These are phyloP conservation scores for Malus asiatica DNA, from an alignment of 306 rosid species.

Conservation along the genomic window DNA sequence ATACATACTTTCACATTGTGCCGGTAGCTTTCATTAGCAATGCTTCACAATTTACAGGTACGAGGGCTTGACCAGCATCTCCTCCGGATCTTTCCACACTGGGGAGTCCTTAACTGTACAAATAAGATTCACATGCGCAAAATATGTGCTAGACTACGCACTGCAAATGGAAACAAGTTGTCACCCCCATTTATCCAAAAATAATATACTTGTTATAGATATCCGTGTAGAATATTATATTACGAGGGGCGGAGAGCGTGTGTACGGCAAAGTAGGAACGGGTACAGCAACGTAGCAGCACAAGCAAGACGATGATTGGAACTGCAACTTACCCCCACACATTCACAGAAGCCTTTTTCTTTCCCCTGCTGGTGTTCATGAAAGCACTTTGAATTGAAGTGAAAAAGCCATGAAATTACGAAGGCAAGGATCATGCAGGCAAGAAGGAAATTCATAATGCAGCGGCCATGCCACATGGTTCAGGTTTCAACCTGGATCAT, in stretches of 20 bases:
- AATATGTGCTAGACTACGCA: not conserved
- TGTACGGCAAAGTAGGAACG: not conserved
- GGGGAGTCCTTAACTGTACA: not conserved
- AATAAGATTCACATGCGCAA: not conserved
- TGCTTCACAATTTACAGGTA: not conserved
- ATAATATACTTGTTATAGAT: not conserved
- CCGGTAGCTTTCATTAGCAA: not conserved
- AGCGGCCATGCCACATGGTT: constrained; percentile 37
- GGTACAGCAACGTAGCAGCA: not conserved
- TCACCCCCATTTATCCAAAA: not conserved
- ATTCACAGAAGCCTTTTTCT: not conserved
- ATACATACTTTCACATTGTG: not conserved
- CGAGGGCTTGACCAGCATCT: not conserved
- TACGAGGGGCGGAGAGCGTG: not conserved
- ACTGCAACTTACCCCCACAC: not conserved
- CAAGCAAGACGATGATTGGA: not conserved
- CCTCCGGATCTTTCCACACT: not conserved
- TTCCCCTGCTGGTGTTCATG: not conserved
- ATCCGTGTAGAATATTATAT: constrained; percentile 1
- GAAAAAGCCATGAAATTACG: constrained; percentile 47
- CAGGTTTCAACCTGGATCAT: constrained; percentile 27
- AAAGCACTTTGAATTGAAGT: constrained; percentile 43
- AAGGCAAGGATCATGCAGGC: constrained; percentile 45
- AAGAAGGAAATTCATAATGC: constrained; percentile 43
- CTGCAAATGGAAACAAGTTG: not conserved